Evolutionary conservation across 495 filamentous ascomycete genomes (phyloP).

Genomic region (Barbatosphaeria neglecta): DNA sequence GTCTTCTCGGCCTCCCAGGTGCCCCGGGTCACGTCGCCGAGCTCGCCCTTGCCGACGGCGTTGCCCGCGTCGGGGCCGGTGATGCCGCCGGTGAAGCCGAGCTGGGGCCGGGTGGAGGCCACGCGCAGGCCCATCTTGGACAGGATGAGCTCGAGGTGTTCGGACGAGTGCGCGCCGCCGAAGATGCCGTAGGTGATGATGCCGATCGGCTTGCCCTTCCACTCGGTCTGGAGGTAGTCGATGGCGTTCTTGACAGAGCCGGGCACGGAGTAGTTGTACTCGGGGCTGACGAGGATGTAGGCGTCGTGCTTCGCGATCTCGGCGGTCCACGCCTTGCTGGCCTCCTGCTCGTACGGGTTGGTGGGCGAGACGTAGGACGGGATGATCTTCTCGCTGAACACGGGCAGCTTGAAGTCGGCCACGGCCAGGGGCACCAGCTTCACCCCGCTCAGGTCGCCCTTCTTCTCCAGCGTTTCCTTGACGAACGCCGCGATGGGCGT

Average conservation of each 20-base stretch:
- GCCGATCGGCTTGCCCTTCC: constrained; percentile 45
- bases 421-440: constrained; percentile 35
- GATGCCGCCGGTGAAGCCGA: constrained; percentile 14
- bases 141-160: constrained; percentile 19
- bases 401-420: constrained; percentile 38
- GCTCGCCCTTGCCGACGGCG: constrained; percentile 16
- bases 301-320: constrained; percentile 34
- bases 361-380: constrained; percentile 33
- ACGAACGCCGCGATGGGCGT: constrained; percentile 22
- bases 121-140: constrained; percentile 18
- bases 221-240: constrained; percentile 49
- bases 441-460: constrained; percentile 8
- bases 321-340: constrained; percentile 38
- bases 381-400: constrained; percentile 43
- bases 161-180: constrained; percentile 34
- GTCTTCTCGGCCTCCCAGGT: constrained; percentile 16
- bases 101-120: constrained; percentile 16
- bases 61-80: constrained; percentile 10
- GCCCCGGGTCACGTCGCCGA: constrained; percentile 12
- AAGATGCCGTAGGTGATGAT: constrained; percentile 45
- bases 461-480: constrained; percentile 17
- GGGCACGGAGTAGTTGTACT: constrained; percentile 33
- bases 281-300: constrained; percentile 47
- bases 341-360: constrained; percentile 33
- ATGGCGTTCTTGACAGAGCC: constrained; percentile 52